Percentiles rank a stretch among this genome's conserved stretches.
These are phyloP conservation scores for Lactarius vividus DNA, from an alignment of 768 basidiomycete genomes.

Conservation along the genomic window DNA sequence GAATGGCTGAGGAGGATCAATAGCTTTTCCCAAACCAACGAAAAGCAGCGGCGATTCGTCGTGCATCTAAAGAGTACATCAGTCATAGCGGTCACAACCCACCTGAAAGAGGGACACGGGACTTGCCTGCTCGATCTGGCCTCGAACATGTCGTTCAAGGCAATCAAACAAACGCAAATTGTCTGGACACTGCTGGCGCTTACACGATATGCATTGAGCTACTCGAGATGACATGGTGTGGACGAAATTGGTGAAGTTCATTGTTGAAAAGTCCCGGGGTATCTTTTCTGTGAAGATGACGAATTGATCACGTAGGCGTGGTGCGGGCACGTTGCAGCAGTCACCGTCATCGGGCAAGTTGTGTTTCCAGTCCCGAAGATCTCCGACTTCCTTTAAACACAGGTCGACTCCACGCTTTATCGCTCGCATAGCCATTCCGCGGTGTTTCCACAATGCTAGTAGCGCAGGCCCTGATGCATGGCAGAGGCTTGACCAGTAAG, in stretches of 20 bases:
- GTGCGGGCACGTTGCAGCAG: background rate
- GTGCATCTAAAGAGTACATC: background rate
- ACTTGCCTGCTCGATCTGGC: constrained; percentile 1
- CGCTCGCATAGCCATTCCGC: background rate
- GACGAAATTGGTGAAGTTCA: constrained; percentile 1
- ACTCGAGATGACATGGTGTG: background rate
- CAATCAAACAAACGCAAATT: constrained; percentile 2
- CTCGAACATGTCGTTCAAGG: background rate
- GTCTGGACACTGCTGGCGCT: background rate
- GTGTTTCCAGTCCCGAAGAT: constrained; percentile 5
- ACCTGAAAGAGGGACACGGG: background rate
- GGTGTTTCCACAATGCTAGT: constrained; percentile 10
- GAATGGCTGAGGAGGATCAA: background rate
- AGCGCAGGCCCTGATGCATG: constrained; percentile 10
- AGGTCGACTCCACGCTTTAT: background rate
- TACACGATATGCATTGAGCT: background rate
- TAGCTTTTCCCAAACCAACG: background rate
- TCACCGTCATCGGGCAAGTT: background rate
- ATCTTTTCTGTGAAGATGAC: background rate
- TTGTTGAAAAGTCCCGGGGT: background rate
- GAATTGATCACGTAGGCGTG: background rate
- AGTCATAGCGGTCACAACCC: background rate
- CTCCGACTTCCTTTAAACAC: constrained; percentile 2
- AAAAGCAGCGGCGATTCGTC: background rate
- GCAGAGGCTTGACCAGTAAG: constrained; percentile 2